Percentiles rank a stretch among this genome's conserved stretches.
Conservation (phyloP, 768 basidiomycete genomes). For the Neoboletus subvelutipes region DNA sequence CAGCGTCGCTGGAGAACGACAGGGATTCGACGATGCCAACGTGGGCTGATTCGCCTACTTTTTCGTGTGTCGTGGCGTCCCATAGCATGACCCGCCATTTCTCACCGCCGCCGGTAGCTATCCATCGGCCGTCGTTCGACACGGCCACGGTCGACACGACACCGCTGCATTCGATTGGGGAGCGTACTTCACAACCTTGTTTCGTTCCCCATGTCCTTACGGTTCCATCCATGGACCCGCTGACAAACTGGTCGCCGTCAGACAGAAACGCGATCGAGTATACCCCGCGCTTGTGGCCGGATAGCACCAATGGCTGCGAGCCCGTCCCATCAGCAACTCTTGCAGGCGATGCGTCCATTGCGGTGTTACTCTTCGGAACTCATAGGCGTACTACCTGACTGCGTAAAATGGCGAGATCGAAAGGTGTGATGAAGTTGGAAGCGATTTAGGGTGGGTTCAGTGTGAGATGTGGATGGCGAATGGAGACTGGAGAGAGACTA, state of each 20-base stretch:
- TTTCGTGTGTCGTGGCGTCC: not conserved
- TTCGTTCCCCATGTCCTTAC: not conserved
- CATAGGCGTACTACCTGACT: not conserved
- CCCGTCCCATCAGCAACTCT: not conserved
- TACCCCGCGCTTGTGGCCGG: conserved; percentile 4
- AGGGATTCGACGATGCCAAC: not conserved
- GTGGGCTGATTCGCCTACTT: not conserved
- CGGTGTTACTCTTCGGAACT: not conserved
- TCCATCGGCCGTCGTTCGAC: not conserved
- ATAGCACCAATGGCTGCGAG: not conserved
- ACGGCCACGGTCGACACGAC: not conserved
- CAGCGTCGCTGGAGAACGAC: not conserved
- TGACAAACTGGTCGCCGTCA: conserved; percentile 2
- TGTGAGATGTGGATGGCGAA: not conserved
- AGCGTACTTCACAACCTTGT: not conserved
- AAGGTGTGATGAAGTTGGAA: not conserved
- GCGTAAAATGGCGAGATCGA: too few relatives aligned
- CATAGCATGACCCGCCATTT: not conserved
- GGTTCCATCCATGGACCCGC: not conserved
- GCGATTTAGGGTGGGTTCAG: not conserved
- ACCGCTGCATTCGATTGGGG: not conserved
- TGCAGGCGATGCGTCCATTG: not conserved
- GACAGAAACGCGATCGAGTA: conserved; percentile 4
- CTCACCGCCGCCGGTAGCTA: not conserved
- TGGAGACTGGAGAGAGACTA: not conserved